Percentiles rank a stretch among this genome's conserved stretches.
Evolutionary conservation across 2,329 filamentous ascomycete genomes (phyloP).

Genomic region (Ascochyta viciae-villosae): DNA sequence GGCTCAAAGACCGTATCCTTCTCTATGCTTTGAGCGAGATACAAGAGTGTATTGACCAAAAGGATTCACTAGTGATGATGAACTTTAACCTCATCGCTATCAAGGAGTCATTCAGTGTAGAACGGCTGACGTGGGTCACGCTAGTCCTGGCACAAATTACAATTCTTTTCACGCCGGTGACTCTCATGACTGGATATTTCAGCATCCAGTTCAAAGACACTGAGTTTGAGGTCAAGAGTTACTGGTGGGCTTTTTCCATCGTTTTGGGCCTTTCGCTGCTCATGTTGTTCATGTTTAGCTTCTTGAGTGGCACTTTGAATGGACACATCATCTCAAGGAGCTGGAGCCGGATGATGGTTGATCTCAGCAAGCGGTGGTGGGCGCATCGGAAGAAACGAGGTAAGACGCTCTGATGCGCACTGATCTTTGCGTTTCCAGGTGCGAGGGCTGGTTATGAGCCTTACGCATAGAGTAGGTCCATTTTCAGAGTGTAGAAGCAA

Average conservation of each 20-base stretch:
- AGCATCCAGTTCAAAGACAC: conserved; percentile 68
- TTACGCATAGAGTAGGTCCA: neutral
- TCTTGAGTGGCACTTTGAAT: conserved; percentile 65
- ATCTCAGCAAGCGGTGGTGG: conserved; percentile 37
- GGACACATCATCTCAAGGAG: conserved; percentile 58
- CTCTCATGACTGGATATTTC: conserved; percentile 78
- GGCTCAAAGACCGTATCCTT: conserved; percentile 65
- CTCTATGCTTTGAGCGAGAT: conserved; percentile 69
- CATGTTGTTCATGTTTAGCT: conserved; percentile 64
- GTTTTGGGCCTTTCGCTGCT: conserved; percentile 67
- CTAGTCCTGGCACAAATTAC: conserved; percentile 77
- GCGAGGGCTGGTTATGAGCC: neutral
- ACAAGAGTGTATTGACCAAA: conserved; percentile 70
- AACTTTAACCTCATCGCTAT: conserved; percentile 81
- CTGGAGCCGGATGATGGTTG: conserved; percentile 41
- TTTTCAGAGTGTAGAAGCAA: neutral
- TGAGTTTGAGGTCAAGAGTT: conserved; percentile 67
- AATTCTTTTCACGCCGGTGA: conserved; percentile 77
- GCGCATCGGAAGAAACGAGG: conserved; percentile 28
- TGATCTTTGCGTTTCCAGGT: neutral
- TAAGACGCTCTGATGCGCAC: conserved; percentile 20
- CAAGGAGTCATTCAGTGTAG: conserved; percentile 75
- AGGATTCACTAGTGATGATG: conserved; percentile 72
- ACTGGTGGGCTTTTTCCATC: conserved; percentile 72
- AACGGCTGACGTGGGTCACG: conserved; percentile 73